Evolutionary conservation across 495 filamentous ascomycete genomes (phyloP).

Genomic region (Aspergillus campestris): DNA sequence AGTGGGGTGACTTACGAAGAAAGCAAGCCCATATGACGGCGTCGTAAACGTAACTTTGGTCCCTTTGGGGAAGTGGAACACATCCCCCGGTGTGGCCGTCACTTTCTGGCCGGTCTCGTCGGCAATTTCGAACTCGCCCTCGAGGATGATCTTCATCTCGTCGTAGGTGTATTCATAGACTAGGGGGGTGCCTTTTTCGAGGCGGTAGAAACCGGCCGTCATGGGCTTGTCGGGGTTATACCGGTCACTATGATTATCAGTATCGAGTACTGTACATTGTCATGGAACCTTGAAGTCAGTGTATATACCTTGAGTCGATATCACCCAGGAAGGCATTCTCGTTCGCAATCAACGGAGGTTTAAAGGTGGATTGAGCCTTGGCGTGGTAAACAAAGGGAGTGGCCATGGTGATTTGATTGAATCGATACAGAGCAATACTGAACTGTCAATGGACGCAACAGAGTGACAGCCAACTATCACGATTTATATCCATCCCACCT

Average conservation of each 20-base stretch:
- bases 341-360: conserved; percentile 64
- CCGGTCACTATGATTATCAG: conserved; percentile 35
- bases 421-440: background rate
- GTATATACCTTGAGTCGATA: conserved; percentile 46
- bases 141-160: conserved; percentile 75
- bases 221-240: conserved; percentile 55
- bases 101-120: conserved; percentile 65
- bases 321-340: conserved; percentile 70
- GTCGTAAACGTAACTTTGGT: conserved; percentile 68
- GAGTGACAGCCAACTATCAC: too few species aligned
- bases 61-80: conserved; percentile 75
- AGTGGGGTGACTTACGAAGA: conserved; percentile 40
- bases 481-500: too few species aligned
- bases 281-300: background rate
- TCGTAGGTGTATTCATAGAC: conserved; percentile 70
- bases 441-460: too few species aligned
- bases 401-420: conserved; percentile 17
- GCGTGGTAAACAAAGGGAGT: conserved; percentile 42
- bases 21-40: conserved; percentile 60
- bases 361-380: conserved; percentile 54
- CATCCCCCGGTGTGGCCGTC: conserved; percentile 59
- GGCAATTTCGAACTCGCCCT: conserved; percentile 65
- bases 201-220: conserved; percentile 61
- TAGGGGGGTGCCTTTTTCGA: conserved; percentile 65
- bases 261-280: background rate